phyloP scores from a whole-genome alignment of 164 flowering plant genomes.

The Sedum album region DNA sequence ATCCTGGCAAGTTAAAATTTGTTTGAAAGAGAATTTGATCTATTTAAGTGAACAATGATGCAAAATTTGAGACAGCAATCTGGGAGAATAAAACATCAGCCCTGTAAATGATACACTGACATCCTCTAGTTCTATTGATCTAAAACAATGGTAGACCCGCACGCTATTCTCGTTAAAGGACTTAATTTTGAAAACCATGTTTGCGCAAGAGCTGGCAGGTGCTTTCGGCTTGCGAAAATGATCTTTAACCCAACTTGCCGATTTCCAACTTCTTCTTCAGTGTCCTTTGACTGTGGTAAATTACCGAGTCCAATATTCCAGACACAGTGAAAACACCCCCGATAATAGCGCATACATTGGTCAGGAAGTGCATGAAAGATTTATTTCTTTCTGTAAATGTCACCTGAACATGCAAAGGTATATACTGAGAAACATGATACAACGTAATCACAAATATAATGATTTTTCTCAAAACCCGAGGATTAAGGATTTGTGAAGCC shows the following conservation, averaged over 20 bases:
- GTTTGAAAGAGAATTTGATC: background rate
- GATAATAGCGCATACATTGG: conserved; percentile 56
- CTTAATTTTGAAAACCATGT: background rate
- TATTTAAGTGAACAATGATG: background rate
- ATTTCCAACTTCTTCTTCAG: conserved; percentile 57
- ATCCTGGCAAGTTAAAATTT: no score
- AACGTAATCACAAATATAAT: background rate
- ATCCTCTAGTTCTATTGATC: background rate
- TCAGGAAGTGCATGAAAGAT: conserved; percentile 57
- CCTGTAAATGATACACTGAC: background rate
- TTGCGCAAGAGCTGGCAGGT: background rate
- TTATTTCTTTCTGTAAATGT: conserved; percentile 39
- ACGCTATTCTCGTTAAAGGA: background rate
- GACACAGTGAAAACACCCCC: conserved; percentile 76
- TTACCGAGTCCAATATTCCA: conserved; percentile 57
- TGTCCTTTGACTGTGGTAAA: conserved; percentile 54
- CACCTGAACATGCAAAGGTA: conserved; percentile 33
- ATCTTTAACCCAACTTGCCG: conserved; percentile 42
- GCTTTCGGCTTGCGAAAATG: background rate
- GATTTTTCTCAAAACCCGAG: no score
- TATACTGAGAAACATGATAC: background rate
- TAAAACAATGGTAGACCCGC: no score
- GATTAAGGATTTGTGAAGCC: background rate
- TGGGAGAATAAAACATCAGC: background rate
- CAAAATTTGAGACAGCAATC: background rate